Evolutionary conservation across 1,139 yeast species (phyloP).

Genomic region (Yamadazyma mexicana): DNA sequence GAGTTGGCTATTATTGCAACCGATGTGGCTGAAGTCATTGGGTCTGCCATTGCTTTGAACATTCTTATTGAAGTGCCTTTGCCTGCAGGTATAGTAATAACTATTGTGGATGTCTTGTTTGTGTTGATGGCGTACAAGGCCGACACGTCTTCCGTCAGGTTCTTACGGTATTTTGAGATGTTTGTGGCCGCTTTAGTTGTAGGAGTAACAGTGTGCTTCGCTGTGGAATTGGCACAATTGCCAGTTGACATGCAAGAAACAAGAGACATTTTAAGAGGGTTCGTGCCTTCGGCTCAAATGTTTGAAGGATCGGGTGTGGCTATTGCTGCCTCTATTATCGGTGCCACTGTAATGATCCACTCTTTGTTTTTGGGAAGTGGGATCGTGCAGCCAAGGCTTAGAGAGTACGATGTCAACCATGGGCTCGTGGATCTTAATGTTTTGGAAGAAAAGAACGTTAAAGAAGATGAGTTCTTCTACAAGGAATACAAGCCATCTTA

Average conservation of each 20-base stretch:
- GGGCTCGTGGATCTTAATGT: conserved; percentile 57
- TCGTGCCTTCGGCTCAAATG: conserved; percentile 64
- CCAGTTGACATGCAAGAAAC: conserved; percentile 40
- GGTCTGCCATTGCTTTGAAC: conserved; percentile 82
- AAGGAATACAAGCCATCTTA: conserved; percentile 61
- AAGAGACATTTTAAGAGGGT: conserved; percentile 65
- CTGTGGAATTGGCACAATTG: conserved; percentile 61
- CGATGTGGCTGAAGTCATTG: conserved; percentile 84
- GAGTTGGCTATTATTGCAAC: conserved; percentile 83
- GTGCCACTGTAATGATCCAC: conserved; percentile 86
- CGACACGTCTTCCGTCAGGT: conserved; percentile 61
- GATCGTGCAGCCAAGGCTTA: conserved; percentile 69
- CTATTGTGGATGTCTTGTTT: conserved; percentile 69
- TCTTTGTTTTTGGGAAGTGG: conserved; percentile 75
- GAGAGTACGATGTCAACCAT: conserved; percentile 58
- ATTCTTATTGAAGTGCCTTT: conserved; percentile 67
- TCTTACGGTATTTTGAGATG: conserved; percentile 65
- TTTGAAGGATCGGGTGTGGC: conserved; percentile 65
- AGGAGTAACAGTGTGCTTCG: conserved; percentile 71
- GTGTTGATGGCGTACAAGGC: conserved; percentile 76
- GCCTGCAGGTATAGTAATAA: conserved; percentile 75
- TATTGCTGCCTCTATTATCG: conserved; percentile 73
- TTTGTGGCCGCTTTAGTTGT: conserved; percentile 67
- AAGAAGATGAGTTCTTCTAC: conserved; percentile 24
- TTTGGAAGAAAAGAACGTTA: conserved; percentile 39